These are phyloP conservation scores for Eutrema salsugineum DNA, from an alignment of 441 rosid species.

Conservation along the genomic window DNA sequence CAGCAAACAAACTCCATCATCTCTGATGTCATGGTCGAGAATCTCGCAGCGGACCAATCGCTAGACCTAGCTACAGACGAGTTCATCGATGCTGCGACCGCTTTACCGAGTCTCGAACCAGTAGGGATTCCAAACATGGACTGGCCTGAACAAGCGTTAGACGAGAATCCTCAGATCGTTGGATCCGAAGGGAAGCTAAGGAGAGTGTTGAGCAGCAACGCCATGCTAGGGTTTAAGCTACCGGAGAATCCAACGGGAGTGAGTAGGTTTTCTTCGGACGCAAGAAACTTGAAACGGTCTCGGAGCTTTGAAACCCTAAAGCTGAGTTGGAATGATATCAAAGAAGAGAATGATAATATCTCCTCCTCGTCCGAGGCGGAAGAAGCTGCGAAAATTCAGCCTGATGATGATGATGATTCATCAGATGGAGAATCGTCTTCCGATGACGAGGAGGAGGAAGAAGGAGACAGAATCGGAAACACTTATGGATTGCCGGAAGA, in stretches of 20 bases:
- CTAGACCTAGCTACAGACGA: constrained; percentile 45
- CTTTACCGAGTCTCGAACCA: constrained; percentile 21
- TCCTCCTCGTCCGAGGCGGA: constrained; percentile 34
- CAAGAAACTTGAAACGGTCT: constrained; percentile 58
- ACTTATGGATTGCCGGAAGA: constrained; percentile 24
- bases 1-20: constrained; percentile 58
- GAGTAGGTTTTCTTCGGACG: constrained; percentile 35
- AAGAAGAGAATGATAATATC: constrained; percentile 37
- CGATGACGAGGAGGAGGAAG: neutral
- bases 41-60: constrained; percentile 45
- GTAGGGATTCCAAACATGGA: constrained; percentile 40
- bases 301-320: constrained; percentile 64
- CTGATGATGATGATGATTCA: constrained; percentile 29
- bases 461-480: constrained; percentile 8
- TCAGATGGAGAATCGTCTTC: constrained; percentile 23
- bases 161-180: constrained; percentile 55
- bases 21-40: constrained; percentile 68
- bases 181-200: constrained; percentile 57
- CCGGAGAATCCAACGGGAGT: constrained; percentile 46
- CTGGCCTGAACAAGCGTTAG: constrained; percentile 89
- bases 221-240: constrained; percentile 53
- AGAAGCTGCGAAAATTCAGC: constrained; percentile 43
- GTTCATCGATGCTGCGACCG: constrained; percentile 30
- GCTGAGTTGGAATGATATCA: constrained; percentile 41
- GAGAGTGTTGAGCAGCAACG: constrained; percentile 71